Conservation (phyloP, 75 land plant species). For the Adiantum capillusveneris region DNA sequence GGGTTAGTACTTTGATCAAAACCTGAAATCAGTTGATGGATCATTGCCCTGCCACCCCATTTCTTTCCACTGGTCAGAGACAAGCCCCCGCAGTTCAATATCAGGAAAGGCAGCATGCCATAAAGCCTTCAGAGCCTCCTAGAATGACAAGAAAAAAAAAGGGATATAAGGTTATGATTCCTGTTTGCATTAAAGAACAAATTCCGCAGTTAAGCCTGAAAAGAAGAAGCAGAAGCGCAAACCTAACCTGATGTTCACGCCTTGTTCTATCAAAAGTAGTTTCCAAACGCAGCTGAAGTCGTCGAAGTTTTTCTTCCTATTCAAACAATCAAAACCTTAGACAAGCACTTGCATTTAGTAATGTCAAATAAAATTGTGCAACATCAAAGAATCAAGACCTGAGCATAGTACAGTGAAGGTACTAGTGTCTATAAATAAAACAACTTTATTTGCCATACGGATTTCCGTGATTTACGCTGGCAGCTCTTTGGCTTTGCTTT, state of each 20-base stretch:
- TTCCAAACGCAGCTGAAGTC: constrained; percentile 53
- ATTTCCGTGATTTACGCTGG: no score
- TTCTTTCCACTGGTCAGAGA: constrained; percentile 96
- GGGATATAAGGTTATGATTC: not conserved
- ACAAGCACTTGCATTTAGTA: no score
- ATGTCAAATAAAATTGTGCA: no score
- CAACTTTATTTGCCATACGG: no score
- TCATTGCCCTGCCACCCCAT: constrained; percentile 99
- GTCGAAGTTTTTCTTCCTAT: constrained; percentile 54
- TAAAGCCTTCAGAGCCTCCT: constrained; percentile 74
- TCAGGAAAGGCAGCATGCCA: constrained; percentile 76
- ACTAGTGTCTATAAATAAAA: no score
- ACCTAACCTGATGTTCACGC: constrained; percentile 55
- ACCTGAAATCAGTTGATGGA: constrained; percentile 97
- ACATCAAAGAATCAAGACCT: no score
- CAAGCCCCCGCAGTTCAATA: constrained; percentile 45
- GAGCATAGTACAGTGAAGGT: no score
- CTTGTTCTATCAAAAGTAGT: constrained; percentile 57
- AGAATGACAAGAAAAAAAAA: constrained; percentile 10
- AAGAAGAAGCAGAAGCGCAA: not conserved
- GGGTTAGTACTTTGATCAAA: not conserved
- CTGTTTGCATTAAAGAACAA: not conserved
- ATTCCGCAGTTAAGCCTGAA: no score
- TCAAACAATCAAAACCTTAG: no score
- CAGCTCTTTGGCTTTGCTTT: no score